Conservation (phyloP, 768 basidiomycete genomes). For the Lactarius akahatsu region DNA sequence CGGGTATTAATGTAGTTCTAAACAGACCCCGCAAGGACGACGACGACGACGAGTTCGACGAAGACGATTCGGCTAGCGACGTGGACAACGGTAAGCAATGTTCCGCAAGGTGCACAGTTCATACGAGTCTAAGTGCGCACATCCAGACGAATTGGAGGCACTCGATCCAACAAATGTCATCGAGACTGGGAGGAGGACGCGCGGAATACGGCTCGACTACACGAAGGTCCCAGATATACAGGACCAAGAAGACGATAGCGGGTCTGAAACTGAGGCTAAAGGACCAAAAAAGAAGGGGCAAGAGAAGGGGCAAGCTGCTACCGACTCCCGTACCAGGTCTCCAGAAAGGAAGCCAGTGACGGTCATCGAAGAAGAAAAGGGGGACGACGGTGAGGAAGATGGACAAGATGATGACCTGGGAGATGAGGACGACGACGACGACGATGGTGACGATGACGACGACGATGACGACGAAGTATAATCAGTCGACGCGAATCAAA, state of each 20-base stretch:
- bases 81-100: constrained; percentile 32
- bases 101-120: not conserved
- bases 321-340: constrained; percentile 15
- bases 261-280: constrained; percentile 52
- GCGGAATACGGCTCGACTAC: constrained; percentile 33
- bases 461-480: not conserved
- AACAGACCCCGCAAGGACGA: constrained; percentile 30
- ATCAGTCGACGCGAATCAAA: not conserved
- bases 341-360: constrained; percentile 38
- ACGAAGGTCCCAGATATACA: constrained; percentile 34
- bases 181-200: constrained; percentile 32
- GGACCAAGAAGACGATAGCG: constrained; percentile 40
- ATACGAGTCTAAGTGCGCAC: not conserved
- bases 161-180: constrained; percentile 31
- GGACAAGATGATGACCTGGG: constrained; percentile 32
- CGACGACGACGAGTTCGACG: constrained; percentile 34
- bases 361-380: constrained; percentile 44
- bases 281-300: constrained; percentile 40
- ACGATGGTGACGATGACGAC: not conserved
- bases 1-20: constrained; percentile 30
- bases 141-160: constrained; percentile 32
- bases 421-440: constrained; percentile 35
- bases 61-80: constrained; percentile 31
- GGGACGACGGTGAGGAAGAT: constrained; percentile 33
- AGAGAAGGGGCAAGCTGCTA: constrained; percentile 31